Evolutionary conservation across 495 filamentous ascomycete species (phyloP).

Genomic region (Neurospora sp.): DNA sequence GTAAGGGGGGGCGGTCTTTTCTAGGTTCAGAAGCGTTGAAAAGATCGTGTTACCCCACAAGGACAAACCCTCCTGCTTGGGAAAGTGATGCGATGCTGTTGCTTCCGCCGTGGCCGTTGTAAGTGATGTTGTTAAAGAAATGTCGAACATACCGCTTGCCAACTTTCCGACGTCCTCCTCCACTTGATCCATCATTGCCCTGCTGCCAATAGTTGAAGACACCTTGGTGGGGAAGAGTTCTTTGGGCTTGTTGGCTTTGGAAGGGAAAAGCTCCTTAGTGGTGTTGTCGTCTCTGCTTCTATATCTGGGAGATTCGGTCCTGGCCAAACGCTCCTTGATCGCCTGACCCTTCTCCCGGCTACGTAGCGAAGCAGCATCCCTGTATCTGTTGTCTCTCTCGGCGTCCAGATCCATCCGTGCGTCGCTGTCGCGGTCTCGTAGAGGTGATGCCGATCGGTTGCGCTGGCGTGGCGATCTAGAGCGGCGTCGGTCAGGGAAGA

Average conservation of each 20-base stretch:
- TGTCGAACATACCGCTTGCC: conserved; percentile 25
- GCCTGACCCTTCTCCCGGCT: conserved; percentile 38
- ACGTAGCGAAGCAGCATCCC: conserved; percentile 21
- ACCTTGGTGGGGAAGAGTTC: conserved; percentile 64
- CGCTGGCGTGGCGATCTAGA: conserved; percentile 38
- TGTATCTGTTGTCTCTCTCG: conserved; percentile 8
- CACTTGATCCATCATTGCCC: conserved; percentile 32
- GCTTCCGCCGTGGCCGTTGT: conserved; percentile 6
- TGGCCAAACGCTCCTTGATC: conserved; percentile 31
- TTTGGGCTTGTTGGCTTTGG: conserved; percentile 40
- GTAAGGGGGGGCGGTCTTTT: background rate
- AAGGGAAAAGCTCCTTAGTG: conserved; percentile 60
- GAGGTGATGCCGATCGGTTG: conserved; percentile 62
- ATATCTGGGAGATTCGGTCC: background rate
- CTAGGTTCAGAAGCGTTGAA: background rate
- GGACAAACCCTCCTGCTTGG: background rate
- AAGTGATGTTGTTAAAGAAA: conserved; percentile 8
- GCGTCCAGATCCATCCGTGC: conserved; percentile 34
- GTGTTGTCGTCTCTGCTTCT: conserved; percentile 13
- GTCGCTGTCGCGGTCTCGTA: conserved; percentile 50
- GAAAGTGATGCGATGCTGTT: background rate
- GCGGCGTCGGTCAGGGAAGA: conserved; percentile 37
- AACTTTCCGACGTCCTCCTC: conserved; percentile 34
- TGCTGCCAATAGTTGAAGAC: conserved; percentile 10
- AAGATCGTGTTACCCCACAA: background rate